phyloP scores from a whole-genome alignment of 192 early-diverging fungal species.

The Jimgerdemannia lactiflua region DNA sequence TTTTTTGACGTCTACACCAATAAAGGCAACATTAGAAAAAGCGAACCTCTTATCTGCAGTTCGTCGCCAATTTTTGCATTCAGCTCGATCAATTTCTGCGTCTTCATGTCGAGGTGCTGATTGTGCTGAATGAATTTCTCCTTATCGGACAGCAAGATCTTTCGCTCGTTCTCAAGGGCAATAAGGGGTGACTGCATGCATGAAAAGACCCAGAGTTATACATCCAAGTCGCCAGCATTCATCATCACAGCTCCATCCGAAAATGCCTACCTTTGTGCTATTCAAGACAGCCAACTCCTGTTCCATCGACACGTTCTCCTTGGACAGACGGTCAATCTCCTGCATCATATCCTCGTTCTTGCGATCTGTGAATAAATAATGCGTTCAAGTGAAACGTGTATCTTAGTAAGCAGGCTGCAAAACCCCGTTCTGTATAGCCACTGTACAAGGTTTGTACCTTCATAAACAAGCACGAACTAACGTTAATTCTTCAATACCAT shows the following conservation, averaged over 20 bases:
- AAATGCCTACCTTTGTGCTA: slow-evolving; percentile 30
- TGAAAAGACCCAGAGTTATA: neutral
- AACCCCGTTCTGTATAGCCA: too few species aligned
- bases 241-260: neutral
- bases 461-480: too few species aligned
- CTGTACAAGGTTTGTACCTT: too few species aligned
- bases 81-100: neutral
- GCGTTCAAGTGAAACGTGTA: too few species aligned
- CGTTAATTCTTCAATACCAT: neutral
- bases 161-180: slow-evolving; percentile 37
- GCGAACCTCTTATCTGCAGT: neutral
- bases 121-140: slow-evolving; percentile 43
- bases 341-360: slow-evolving; percentile 37
- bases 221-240: neutral
- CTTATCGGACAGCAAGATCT: slow-evolving; percentile 39
- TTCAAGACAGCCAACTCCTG: slow-evolving; percentile 33
- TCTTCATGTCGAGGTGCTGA: slow-evolving; percentile 1
- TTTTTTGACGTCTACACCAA: neutral
- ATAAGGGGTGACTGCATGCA: slow-evolving; percentile 46
- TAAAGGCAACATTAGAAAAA: neutral
- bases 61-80: neutral
- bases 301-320: slow-evolving; percentile 32
- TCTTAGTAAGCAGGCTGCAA: too few species aligned
- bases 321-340: slow-evolving; percentile 35
- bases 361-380: too few species aligned